These are phyloP conservation scores for Ustilago lituana DNA, from an alignment of 1,284 basidiomycete genomes.

Conservation along the genomic window DNA sequence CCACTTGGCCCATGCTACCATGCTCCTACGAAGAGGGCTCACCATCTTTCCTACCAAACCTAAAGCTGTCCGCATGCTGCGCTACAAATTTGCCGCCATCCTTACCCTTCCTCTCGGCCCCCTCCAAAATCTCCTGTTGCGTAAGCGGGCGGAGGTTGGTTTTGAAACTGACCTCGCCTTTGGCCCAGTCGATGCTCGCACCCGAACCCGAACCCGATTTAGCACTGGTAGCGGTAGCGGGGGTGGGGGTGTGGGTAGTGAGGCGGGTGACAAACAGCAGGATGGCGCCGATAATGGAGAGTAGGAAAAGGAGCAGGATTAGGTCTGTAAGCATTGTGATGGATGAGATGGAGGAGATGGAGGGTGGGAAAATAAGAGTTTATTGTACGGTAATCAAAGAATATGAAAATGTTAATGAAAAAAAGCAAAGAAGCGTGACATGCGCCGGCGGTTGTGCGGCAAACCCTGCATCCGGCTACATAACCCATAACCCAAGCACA, in stretches of 20 bases:
- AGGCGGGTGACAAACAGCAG: background rate
- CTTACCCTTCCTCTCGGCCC: background rate
- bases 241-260: background rate
- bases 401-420: too few species aligned
- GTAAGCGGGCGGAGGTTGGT: slow-evolving; percentile 14
- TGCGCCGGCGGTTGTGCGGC: too few species aligned
- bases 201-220: background rate
- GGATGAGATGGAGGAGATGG: background rate
- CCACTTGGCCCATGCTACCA: background rate
- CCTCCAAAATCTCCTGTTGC: slow-evolving; percentile 21
- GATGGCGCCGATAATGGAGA: slow-evolving; percentile 1
- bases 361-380: background rate
- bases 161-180: slow-evolving; percentile 10
- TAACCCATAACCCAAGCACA: too few species aligned
- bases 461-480: too few species aligned
- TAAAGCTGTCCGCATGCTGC: slow-evolving; percentile 13
- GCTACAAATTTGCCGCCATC: slow-evolving; percentile 8
- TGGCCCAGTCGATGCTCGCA: slow-evolving; percentile 14
- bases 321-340: slow-evolving; percentile 15
- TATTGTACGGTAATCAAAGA: too few species aligned
- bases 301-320: slow-evolving; percentile 8
- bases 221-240: background rate
- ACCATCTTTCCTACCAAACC: slow-evolving; percentile 14
- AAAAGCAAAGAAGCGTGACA: too few species aligned
- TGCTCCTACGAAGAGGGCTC: too few species aligned